Percentiles rank a stretch among this genome's conserved stretches.
Conservation (phyloP, 805 yeast genomes). For the Candida sithepensis region DNA sequence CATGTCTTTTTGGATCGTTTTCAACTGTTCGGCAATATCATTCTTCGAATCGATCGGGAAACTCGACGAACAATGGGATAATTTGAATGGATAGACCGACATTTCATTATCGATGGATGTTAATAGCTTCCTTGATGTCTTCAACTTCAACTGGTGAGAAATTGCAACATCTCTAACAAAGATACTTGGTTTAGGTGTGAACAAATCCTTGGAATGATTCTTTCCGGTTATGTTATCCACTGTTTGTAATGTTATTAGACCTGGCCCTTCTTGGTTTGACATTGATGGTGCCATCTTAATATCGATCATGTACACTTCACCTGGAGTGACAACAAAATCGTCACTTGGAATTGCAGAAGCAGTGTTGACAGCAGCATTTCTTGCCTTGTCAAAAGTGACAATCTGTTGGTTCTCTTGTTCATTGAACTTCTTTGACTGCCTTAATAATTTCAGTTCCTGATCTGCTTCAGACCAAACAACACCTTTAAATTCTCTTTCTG, state of each 20-base stretch:
- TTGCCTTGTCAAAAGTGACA: conserved; percentile 36
- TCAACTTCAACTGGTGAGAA: conserved; percentile 69
- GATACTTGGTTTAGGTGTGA: conserved; percentile 64
- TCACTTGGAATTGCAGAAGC: conserved; percentile 70
- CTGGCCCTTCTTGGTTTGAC: conserved; percentile 46
- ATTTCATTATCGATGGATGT: conserved; percentile 64
- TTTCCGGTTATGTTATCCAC: conserved; percentile 63
- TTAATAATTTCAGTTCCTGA: conserved; percentile 61
- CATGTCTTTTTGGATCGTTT: conserved; percentile 49
- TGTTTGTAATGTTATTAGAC: conserved; percentile 64
- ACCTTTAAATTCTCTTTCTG: conserved; percentile 90
- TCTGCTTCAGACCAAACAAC: conserved; percentile 83
- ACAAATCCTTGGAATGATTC: conserved; percentile 47
- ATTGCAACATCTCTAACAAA: conserved; percentile 87
- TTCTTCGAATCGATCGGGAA: conserved; percentile 54
- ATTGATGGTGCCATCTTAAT: conserved; percentile 68
- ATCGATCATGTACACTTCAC: conserved; percentile 86
- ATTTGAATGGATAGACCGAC: conserved; percentile 90
- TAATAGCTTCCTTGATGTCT: conserved; percentile 67
- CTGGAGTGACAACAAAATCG: conserved; percentile 67
- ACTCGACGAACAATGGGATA: conserved; percentile 60
- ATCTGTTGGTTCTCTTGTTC: conserved; percentile 33
- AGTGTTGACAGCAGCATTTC: conserved; percentile 33
- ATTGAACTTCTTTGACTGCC: conserved; percentile 34
- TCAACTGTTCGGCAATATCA: conserved; percentile 38